phyloP scores from a whole-genome alignment of 805 yeast genomes.

The Teunomyces cretensis region DNA sequence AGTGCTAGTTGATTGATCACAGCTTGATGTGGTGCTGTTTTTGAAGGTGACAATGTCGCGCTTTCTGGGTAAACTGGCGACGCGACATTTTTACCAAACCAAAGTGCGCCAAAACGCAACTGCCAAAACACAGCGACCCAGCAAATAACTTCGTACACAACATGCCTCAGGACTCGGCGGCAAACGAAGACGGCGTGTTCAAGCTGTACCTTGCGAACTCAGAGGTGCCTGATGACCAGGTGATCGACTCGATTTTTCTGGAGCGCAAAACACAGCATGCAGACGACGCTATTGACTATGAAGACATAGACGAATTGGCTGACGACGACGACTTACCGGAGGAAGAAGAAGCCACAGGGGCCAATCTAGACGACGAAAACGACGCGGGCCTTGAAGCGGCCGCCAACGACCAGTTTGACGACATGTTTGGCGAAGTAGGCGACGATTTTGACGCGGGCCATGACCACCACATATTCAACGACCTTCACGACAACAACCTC shows the following conservation, averaged over 20 bases:
- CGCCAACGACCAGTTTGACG: conserved; percentile 43
- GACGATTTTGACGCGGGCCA: conserved; percentile 12
- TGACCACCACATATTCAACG: conserved; percentile 21
- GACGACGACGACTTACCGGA: conserved; percentile 74
- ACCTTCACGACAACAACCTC: conserved; percentile 10
- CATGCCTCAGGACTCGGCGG: not conserved
- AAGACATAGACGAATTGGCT: conserved; percentile 91
- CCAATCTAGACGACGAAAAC: conserved; percentile 22
- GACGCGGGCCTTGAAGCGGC: conserved; percentile 17
- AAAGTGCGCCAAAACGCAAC: not conserved
- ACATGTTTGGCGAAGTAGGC: conserved; percentile 36
- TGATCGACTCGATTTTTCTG: conserved; percentile 38
- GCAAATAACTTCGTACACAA: too few species aligned
- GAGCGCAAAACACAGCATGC: conserved; percentile 61
- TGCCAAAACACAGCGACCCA: not conserved
- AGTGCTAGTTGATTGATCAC: too few species aligned
- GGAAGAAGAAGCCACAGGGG: conserved; percentile 14
- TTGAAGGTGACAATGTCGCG: not conserved
- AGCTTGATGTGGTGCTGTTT: not conserved
- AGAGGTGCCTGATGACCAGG: conserved; percentile 37
- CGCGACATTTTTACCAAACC: not conserved
- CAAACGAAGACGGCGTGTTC: not conserved
- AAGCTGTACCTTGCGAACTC: conserved; percentile 4
- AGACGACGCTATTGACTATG: conserved; percentile 91
- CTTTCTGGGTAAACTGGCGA: not conserved